These are phyloP conservation scores for Myxozyma monticola DNA, from an alignment of 805 yeast species.

Conservation along the genomic window DNA sequence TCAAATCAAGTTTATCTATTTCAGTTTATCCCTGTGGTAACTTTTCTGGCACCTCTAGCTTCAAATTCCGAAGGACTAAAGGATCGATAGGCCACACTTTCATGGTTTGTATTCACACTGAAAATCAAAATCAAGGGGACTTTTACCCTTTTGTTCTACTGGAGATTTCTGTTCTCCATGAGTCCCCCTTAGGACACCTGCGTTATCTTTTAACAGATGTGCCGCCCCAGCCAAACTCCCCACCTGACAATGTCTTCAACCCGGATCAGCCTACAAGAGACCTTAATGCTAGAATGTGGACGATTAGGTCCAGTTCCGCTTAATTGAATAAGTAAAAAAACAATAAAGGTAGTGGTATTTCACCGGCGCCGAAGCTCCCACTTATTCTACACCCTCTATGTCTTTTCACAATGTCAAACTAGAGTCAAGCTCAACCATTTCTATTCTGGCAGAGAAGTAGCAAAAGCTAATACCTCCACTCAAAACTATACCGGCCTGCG, in stretches of 20 bases:
- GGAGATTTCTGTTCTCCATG: conserved; percentile 52
- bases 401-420: conserved; percentile 40
- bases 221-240: conserved; percentile 52
- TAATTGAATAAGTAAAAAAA: conserved; percentile 43
- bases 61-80: conserved; percentile 48
- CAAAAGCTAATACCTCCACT: no score
- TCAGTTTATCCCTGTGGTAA: conserved; percentile 24
- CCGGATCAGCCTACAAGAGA: conserved; percentile 39
- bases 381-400: conserved; percentile 42
- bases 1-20: no score
- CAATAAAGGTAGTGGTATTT: conserved; percentile 47
- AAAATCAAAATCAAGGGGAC: conserved; percentile 50
- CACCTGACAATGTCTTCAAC: conserved; percentile 44
- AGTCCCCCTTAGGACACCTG: conserved; percentile 50
- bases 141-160: conserved; percentile 51
- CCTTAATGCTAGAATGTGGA: conserved; percentile 41
- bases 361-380: conserved; percentile 51
- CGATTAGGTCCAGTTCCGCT: conserved; percentile 44
- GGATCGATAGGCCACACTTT: conserved; percentile 54
- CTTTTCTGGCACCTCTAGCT: conserved; percentile 41
- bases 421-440: conserved; percentile 18
- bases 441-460: no score
- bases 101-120: conserved; percentile 51
- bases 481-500: no score
- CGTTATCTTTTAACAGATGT: conserved; percentile 51